Evolutionary conservation across 108 stramenopile species (phyloP).

Genomic region (Stephanodiscus triporus): DNA sequence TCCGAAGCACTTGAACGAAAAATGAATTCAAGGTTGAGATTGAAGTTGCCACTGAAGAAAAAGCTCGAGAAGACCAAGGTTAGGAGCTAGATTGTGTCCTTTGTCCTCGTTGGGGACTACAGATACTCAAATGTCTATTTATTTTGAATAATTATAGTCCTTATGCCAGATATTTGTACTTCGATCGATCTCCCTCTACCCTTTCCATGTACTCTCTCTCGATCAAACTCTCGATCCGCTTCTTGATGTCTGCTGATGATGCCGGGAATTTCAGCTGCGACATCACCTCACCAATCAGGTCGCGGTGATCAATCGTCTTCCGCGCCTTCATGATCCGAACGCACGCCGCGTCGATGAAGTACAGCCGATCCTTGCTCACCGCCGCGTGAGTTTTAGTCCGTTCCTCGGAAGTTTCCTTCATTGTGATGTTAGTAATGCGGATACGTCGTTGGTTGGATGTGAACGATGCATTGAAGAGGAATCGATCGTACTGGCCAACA

Average conservation of each 20-base stretch:
- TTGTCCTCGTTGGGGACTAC: too few relatives aligned
- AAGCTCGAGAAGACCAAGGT: too few relatives aligned
- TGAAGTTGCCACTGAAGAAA: too few relatives aligned
- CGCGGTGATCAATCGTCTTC: constrained; percentile 89
- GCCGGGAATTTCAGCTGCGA: constrained; percentile 93
- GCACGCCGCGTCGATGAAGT: constrained; percentile 95
- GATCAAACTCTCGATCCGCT: constrained; percentile 96
- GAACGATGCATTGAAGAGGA: constrained; percentile 83
- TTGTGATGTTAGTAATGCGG: constrained; percentile 93
- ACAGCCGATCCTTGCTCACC: constrained; percentile 91
- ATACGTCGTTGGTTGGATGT: constrained; percentile 88
- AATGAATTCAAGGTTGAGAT: too few relatives aligned
- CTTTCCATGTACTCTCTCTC: constrained; percentile 98
- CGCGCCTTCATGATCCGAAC: constrained; percentile 99
- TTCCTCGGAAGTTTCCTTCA: constrained; percentile 94
- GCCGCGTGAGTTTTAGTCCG: constrained; percentile 90
- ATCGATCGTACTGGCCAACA: constrained; percentile 81
- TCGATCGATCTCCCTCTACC: constrained; percentile 81
- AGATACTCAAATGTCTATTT: too few relatives aligned
- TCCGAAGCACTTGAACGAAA: too few relatives aligned
- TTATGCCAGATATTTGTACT: constrained; percentile 97
- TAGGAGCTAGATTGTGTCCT: background rate
- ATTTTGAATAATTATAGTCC: too few relatives aligned
- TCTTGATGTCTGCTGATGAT: constrained; percentile 87
- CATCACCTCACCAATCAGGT: constrained; percentile 91